Evolutionary conservation across 129 eudicot species (phyloP).

Genomic region (Pseudognaphalium luteoalbum): DNA sequence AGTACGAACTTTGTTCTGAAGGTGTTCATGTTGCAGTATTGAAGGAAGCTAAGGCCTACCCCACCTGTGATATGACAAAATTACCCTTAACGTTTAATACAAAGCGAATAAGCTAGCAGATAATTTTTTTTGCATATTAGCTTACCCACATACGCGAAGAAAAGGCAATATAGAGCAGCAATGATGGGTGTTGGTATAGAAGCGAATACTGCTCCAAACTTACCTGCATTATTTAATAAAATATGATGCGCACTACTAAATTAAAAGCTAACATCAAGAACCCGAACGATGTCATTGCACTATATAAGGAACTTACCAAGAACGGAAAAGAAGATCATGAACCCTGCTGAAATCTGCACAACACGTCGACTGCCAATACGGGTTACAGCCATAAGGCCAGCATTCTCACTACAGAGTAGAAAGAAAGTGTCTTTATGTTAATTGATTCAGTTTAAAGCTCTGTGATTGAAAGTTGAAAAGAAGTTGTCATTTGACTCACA

Average conservation of each 20-base stretch:
- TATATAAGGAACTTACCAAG: slow-evolving; percentile 38
- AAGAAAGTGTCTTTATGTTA: background rate
- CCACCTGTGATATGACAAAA: slow-evolving; percentile 46
- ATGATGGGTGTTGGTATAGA: slow-evolving; percentile 66
- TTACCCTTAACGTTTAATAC: background rate
- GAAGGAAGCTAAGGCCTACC: slow-evolving; percentile 69
- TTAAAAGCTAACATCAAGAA: background rate
- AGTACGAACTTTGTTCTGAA: slow-evolving; percentile 58
- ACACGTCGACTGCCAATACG: slow-evolving; percentile 78
- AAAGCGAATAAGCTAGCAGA: background rate
- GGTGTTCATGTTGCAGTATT: slow-evolving; percentile 68
- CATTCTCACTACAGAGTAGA: slow-evolving; percentile 56
- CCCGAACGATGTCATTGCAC: background rate
- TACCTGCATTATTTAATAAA: slow-evolving; percentile 41
- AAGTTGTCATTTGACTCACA: slow-evolving; percentile 42
- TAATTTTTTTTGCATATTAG: slow-evolving; percentile 8
- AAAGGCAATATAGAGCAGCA: slow-evolving; percentile 66
- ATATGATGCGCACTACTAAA: background rate
- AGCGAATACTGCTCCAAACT: slow-evolving; percentile 75
- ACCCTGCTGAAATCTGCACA: slow-evolving; percentile 71
- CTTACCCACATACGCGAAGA: slow-evolving; percentile 79
- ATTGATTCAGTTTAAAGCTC: background rate
- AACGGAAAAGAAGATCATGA: slow-evolving; percentile 72
- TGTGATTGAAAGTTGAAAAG: slow-evolving; percentile 7
- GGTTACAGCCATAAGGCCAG: slow-evolving; percentile 73